Conservation (phyloP, 371 early-diverging fungal species). For the Rhizopus delemar region DNA sequence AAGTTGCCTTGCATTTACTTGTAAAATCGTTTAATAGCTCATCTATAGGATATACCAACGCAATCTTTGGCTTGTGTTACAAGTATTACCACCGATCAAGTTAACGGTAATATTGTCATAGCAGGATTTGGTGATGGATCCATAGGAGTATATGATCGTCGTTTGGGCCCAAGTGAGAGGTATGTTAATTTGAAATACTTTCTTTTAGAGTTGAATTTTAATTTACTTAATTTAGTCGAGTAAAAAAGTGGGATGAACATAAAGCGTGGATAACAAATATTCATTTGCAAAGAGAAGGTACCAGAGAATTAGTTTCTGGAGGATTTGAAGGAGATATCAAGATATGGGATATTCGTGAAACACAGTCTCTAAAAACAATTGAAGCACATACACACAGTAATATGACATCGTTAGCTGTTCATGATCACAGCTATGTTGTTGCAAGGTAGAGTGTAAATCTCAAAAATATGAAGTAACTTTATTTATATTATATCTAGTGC, state of each 20-base stretch:
- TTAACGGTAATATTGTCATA: slow-evolving; percentile 67
- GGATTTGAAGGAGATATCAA: slow-evolving; percentile 74
- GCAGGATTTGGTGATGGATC: slow-evolving; percentile 84
- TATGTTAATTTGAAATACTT: slow-evolving; percentile 17
- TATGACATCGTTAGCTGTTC: slow-evolving; percentile 70
- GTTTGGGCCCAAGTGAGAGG: slow-evolving; percentile 58
- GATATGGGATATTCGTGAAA: slow-evolving; percentile 81
- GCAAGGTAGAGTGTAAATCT: slow-evolving; percentile 55
- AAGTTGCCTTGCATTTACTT: not conserved
- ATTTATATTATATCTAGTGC: slow-evolving; percentile 44
- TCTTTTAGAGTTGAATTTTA: not conserved
- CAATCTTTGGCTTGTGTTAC: slow-evolving; percentile 68
- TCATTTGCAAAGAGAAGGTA: slow-evolving; percentile 65
- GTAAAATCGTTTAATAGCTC: not conserved
- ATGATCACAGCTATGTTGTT: slow-evolving; percentile 69
- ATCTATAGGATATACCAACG: slow-evolving; percentile 68
- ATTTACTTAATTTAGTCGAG: slow-evolving; percentile 41
- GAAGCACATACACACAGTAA: slow-evolving; percentile 49
- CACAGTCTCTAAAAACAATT: slow-evolving; percentile 52
- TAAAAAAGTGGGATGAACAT: slow-evolving; percentile 69
- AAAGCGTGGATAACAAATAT: slow-evolving; percentile 63
- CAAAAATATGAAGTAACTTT: not conserved
- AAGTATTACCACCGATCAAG: slow-evolving; percentile 70
- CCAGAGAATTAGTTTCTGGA: slow-evolving; percentile 63
- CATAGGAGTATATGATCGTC: slow-evolving; percentile 75